These are phyloP conservation scores for Clarkia xantiana DNA, from an alignment of 345 rosid species.

Conservation along the genomic window DNA sequence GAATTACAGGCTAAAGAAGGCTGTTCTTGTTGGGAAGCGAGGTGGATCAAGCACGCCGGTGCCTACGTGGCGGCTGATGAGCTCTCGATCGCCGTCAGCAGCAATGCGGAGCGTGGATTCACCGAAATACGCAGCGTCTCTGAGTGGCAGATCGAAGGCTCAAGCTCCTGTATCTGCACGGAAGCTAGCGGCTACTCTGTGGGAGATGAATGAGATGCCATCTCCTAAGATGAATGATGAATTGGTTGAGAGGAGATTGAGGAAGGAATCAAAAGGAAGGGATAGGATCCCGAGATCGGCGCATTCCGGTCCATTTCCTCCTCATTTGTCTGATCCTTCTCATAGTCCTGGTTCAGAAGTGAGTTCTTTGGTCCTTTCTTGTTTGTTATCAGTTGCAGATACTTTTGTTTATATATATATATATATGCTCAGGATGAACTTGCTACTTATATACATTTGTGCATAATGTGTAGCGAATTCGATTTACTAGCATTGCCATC, in stretches of 20 bases:
- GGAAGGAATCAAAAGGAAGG: constrained; percentile 37
- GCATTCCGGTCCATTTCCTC: constrained; percentile 72
- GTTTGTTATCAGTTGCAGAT: background rate
- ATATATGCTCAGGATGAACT: no score
- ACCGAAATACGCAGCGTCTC: constrained; percentile 37
- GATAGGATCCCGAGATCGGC: constrained; percentile 41
- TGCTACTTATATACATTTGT: no score
- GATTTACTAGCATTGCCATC: no score
- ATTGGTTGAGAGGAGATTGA: constrained; percentile 26
- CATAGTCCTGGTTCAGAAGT: constrained; percentile 97
- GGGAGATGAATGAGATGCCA: constrained; percentile 99
- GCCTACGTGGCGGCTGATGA: constrained; percentile 75
- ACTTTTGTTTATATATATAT: no score
- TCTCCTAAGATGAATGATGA: constrained; percentile 42
- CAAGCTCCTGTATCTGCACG: constrained; percentile 74
- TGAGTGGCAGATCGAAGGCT: constrained; percentile 20
- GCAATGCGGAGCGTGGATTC: constrained; percentile 38
- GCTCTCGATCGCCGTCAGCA: constrained; percentile 49
- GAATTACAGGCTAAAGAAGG: constrained; percentile 71
- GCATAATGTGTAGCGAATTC: no score
- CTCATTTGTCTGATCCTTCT: constrained; percentile 91
- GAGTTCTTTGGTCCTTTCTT: background rate
- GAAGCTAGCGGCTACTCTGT: constrained; percentile 88
- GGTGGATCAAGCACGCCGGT: constrained; percentile 85
- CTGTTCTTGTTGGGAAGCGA: constrained; percentile 64